Evolutionary conservation across 176 grass and related monocot species (phyloP), one percentile per base, ranked within the genome.

Genomic region (Elaeis guineensis): DNA sequence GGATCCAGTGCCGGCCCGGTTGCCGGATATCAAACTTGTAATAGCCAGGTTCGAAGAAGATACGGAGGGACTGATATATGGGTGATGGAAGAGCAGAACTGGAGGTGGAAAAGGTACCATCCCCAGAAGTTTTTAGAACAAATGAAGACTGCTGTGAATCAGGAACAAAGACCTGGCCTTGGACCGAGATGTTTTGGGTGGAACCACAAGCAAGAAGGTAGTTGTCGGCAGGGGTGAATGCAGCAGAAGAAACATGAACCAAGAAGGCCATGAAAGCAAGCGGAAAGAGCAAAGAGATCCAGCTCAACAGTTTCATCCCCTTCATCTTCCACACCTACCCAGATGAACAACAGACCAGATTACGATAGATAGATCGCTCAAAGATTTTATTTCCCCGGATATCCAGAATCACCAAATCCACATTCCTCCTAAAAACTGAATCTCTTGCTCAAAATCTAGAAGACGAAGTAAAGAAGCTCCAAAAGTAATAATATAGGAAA

Each of bases 141-240:
- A 71, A 29, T 24, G 78, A 81, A 4, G 69, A n/a, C 48, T 67
- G 53, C 61, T 91, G 12, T 44, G 72, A 75, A 66, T 97, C 92
- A 4, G 83, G 78, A 18, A 1, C 23, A 50, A 90, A 97, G 14
- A 82, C 67, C 74, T 80, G 68, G 44, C 32, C 54, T 57, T 71
- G 72, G 7, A 85, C 23, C 0, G 69, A 56, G 0, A 67, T 55
- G 21, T 78, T 83, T 22, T 22, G 50, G 2, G 62, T 59, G 65
- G 92, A 91, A 3, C 92, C 87, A 1, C 87, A 97, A 66, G 72
- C 79, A 72, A 97, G 79, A 62, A 91, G 83, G 57, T 88, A 85
- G 68, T 88, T 85, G 62, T 97, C 92, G 51, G 63, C 77, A 5
- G 92, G 84, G 57, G 78, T 76, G 80, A 97, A 97, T 57, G 72